Evolutionary conservation across 1,139 yeast genomes (phyloP).

Genomic region (Pneumocystis carinii): DNA sequence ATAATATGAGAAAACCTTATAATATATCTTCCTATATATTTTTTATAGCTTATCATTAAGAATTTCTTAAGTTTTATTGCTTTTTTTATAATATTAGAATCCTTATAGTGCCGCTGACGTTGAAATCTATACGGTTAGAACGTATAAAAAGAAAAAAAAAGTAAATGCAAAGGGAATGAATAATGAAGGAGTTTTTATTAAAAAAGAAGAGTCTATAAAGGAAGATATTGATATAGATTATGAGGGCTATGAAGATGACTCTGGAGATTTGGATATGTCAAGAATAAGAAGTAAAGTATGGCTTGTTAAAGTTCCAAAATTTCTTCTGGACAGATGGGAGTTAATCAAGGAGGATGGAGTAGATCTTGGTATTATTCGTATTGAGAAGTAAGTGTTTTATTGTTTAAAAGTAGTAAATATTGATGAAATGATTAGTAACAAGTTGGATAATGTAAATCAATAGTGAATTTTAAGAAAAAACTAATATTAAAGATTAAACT

Average conservation of each 20-base stretch:
- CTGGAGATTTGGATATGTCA: conserved; percentile 27
- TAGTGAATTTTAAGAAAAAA: not conserved
- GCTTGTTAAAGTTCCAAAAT: conserved; percentile 82
- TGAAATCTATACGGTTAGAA: not conserved
- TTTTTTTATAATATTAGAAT: not conserved
- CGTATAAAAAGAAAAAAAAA: not conserved
- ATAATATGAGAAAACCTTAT: not conserved
- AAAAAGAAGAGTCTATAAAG: conserved; percentile 5
- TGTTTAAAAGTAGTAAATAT: conserved; percentile 18
- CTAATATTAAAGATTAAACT: conserved; percentile 20
- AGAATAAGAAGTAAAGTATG: conserved; percentile 46
- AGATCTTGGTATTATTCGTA: conserved; percentile 67
- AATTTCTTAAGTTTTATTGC: not conserved
- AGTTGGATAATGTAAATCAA: conserved; percentile 1
- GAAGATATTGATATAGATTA: conserved; percentile 12
- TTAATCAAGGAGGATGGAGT: conserved; percentile 48
- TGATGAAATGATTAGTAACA: conserved; percentile 1
- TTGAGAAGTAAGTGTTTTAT: conserved; percentile 19
- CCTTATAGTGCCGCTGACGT: not conserved
- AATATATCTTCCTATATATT: not conserved
- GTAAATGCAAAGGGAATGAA: not conserved
- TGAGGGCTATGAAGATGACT: conserved; percentile 20
- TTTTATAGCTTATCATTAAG: not conserved
- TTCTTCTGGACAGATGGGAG: conserved; percentile 71
- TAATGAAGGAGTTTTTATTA: not conserved